Percentiles rank a stretch among this genome's conserved stretches.
Conservation (phyloP, 2,329 filamentous ascomycete genomes). For the Apiospora saccharicola region DNA sequence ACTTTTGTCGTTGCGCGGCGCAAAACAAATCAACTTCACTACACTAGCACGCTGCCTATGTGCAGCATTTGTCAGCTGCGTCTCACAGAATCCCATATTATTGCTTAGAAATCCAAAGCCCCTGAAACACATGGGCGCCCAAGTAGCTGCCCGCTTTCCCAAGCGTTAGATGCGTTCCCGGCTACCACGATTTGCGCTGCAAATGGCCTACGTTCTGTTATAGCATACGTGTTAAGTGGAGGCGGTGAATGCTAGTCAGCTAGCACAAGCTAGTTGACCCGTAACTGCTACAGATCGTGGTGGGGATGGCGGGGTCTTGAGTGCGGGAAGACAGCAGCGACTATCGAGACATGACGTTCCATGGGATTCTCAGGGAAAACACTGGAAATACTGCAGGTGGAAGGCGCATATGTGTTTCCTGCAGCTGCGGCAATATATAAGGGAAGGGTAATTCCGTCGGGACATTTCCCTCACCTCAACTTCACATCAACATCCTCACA, state of each 20-base stretch:
- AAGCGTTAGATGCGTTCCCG: neutral
- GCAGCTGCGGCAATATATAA: neutral
- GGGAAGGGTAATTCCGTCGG: neutral
- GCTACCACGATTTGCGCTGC: neutral
- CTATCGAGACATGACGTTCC: conserved; percentile 6
- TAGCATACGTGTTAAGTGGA: conserved; percentile 21
- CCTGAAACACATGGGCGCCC: neutral
- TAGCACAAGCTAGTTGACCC: neutral
- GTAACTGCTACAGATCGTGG: neutral
- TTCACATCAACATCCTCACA: neutral
- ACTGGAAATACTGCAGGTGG: neutral
- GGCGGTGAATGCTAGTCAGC: neutral
- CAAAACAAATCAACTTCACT: neutral
- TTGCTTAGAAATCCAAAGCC: conserved; percentile 7
- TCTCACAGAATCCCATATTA: neutral
- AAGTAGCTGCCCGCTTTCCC: neutral
- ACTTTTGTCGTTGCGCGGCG: neutral
- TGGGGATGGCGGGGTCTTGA: conserved; percentile 8
- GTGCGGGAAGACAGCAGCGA: neutral
- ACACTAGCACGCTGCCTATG: neutral
- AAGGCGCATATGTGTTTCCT: neutral
- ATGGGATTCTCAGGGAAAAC: neutral
- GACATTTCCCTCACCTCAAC: neutral
- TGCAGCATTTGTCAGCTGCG: conserved; percentile 4
- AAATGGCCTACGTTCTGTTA: neutral